Conservation (phyloP, 305 asterid species). For the Rubia peregrina region DNA sequence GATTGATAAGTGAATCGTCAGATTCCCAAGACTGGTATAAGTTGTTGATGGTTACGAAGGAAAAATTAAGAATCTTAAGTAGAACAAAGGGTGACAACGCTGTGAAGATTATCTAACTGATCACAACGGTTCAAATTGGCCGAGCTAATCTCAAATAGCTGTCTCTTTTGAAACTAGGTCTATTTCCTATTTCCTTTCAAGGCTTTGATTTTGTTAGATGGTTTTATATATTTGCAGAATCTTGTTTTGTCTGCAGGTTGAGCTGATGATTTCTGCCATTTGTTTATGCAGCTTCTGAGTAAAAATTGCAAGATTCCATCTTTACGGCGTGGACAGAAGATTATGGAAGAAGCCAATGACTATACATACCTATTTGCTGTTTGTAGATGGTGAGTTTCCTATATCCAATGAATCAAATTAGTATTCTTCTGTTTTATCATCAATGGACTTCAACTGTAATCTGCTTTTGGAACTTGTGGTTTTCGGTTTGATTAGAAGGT, state of each 20-base stretch:
- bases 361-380: neutral
- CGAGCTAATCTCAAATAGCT: neutral
- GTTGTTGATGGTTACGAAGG: constrained; percentile 40
- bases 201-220: neutral
- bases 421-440: neutral
- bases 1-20: constrained; percentile 35
- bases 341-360: neutral
- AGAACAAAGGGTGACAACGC: constrained; percentile 27
- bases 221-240: neutral
- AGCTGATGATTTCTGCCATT: constrained; percentile 1
- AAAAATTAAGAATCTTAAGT: constrained; percentile 37
- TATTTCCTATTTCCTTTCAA: neutral
- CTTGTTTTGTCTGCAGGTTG: neutral
- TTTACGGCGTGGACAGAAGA: neutral
- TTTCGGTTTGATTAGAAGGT: neutral
- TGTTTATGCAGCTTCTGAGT: constrained; percentile 10
- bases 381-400: neutral
- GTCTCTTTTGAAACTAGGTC: constrained; percentile 10
- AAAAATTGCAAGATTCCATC: neutral
- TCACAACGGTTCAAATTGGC: neutral
- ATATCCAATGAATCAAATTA: neutral
- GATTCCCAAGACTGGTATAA: constrained; percentile 28
- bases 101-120: constrained; percentile 13
- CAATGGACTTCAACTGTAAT: neutral
- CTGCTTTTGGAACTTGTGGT: neutral